These are phyloP conservation scores for Quercus robur DNA, from an alignment of 306 rosid genomes.

Conservation along the genomic window DNA sequence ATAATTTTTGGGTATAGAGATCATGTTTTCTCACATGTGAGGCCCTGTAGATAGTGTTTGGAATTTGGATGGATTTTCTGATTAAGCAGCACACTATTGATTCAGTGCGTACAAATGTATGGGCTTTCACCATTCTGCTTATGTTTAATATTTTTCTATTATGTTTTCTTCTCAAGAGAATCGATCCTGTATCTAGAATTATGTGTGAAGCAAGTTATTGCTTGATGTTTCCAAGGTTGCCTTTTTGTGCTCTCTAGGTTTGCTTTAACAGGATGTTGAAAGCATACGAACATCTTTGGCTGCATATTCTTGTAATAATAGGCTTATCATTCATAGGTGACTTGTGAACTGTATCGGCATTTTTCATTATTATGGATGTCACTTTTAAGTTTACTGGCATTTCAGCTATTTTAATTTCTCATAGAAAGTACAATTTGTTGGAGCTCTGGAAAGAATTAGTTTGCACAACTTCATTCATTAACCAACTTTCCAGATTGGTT, in stretches of 20 bases:
- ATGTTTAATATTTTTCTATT: not conserved
- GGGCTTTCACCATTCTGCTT: not conserved
- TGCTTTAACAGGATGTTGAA: not conserved
- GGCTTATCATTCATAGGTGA: not conserved
- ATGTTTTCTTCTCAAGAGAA: not conserved
- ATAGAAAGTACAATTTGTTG: not conserved
- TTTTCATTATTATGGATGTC: not conserved
- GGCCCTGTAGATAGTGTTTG: conserved; percentile 9
- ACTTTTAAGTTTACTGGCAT: not conserved
- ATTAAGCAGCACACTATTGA: not conserved
- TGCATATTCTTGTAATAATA: not conserved
- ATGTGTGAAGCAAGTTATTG: not conserved
- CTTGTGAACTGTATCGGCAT: not conserved
- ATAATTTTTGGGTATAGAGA: conserved; percentile 13
- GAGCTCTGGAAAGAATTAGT: not conserved
- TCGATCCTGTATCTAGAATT: not conserved
- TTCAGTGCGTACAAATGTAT: not conserved
- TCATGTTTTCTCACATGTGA: not conserved
- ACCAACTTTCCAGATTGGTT: too few species aligned
- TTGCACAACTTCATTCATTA: not conserved
- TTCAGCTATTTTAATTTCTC: not conserved
- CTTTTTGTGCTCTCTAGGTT: not conserved
- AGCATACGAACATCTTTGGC: not conserved
- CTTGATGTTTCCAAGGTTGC: not conserved
- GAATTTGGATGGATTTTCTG: not conserved